Conservation (phyloP, 352 stramenopile genomes). For the Phytophthora pisi region DNA sequence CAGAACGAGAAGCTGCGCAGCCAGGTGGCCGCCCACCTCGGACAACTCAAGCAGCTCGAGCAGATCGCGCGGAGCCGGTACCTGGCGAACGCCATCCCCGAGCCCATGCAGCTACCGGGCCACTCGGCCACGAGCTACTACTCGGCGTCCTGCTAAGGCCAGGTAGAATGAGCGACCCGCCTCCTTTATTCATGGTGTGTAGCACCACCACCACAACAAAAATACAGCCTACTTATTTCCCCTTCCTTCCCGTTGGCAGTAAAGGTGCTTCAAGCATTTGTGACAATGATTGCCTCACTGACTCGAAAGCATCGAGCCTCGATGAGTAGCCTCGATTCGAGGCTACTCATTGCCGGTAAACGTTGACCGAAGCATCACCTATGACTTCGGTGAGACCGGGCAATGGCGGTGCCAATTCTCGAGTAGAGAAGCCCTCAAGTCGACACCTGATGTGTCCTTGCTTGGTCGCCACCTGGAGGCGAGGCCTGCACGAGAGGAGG, state of each 20-base stretch:
- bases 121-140: conserved; percentile 12
- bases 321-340: too few relatives aligned
- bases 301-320: background rate
- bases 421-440: background rate
- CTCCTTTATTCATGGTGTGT: background rate
- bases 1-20: conserved; percentile 50
- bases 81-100: conserved; percentile 13
- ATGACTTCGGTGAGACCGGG: background rate
- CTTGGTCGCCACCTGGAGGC: too few relatives aligned
- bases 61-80: conserved; percentile 17
- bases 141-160: conserved; percentile 11
- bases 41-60: conserved; percentile 36
- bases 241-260: background rate
- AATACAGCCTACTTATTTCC: conserved; percentile 14
- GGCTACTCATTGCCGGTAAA: background rate
- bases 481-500: background rate
- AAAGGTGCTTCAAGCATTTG: background rate
- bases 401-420: background rate
- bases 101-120: conserved; percentile 8
- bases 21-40: conserved; percentile 29
- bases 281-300: background rate
- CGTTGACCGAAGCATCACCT: background rate
- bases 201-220: background rate
- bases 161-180: background rate
- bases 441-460: conserved; percentile 5